These are phyloP conservation scores for Zygosaccharomyces bailii DNA, from an alignment of 805 yeast species.

Conservation along the genomic window DNA sequence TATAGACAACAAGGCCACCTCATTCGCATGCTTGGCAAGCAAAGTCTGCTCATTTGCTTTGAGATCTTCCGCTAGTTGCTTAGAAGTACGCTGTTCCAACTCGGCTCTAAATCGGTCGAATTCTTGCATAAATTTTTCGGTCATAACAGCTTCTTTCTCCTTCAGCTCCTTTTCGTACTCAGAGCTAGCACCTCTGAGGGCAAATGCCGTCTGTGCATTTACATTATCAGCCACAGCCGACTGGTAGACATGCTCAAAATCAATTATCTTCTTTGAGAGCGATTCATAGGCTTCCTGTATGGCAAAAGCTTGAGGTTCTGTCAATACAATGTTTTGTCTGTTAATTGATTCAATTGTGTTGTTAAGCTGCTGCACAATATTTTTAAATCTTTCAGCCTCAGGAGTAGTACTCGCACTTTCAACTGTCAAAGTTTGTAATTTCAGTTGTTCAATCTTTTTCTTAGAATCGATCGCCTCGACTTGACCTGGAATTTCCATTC, in stretches of 20 bases:
- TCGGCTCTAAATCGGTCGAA: slow-evolving; percentile 59
- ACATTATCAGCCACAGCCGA: slow-evolving; percentile 16
- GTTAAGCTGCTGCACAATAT: slow-evolving; percentile 34
- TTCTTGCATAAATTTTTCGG: slow-evolving; percentile 56
- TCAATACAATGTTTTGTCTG: slow-evolving; percentile 32
- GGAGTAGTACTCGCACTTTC: slow-evolving; percentile 1
- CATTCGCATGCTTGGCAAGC: slow-evolving; percentile 68
- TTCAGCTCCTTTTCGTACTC: slow-evolving; percentile 25
- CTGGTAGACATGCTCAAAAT: slow-evolving; percentile 18
- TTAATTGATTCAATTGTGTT: slow-evolving; percentile 37
- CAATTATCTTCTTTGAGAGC: slow-evolving; percentile 15
- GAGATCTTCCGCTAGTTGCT: slow-evolving; percentile 59
- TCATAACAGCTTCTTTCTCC: slow-evolving; percentile 51
- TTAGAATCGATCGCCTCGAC: not conserved
- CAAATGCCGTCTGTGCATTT: slow-evolving; percentile 18
- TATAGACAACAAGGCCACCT: slow-evolving; percentile 60
- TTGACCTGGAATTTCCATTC: not conserved
- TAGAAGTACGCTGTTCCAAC: slow-evolving; percentile 56
- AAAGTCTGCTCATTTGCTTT: slow-evolving; percentile 63
- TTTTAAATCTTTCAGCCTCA: slow-evolving; percentile 15
- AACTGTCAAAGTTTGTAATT: slow-evolving; percentile 10
- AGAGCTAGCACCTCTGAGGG: slow-evolving; percentile 22
- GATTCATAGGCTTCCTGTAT: slow-evolving; percentile 18
- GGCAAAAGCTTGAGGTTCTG: slow-evolving; percentile 18
- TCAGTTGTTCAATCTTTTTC: slow-evolving; percentile 5